phyloP scores from a whole-genome alignment of 768 basidiomycete species.

The Agaricus blazei region DNA sequence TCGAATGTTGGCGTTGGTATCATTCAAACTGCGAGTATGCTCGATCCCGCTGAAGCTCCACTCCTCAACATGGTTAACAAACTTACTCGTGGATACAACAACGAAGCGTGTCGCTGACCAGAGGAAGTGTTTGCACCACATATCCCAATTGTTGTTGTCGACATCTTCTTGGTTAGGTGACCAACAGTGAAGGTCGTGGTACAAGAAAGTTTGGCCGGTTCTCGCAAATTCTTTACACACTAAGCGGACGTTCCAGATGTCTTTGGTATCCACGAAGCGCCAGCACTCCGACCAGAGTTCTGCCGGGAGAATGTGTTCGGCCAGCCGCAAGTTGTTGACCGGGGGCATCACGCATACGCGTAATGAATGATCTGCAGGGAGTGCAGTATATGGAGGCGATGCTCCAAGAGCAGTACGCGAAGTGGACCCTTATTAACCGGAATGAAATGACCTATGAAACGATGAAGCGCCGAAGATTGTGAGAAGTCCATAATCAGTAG shows the following conservation, averaged over 20 bases:
- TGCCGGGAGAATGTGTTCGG: slow-evolving; percentile 4
- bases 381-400: too few relatives aligned
- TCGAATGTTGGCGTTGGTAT: slow-evolving; percentile 9
- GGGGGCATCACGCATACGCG: neutral
- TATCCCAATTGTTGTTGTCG: slow-evolving; percentile 9
- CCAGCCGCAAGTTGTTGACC: neutral
- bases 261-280: slow-evolving; percentile 6
- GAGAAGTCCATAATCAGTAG: neutral
- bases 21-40: slow-evolving; percentile 2
- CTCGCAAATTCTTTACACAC: slow-evolving; percentile 6
- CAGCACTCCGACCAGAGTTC: slow-evolving; percentile 11
- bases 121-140: slow-evolving; percentile 10
- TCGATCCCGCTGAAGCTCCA: slow-evolving; percentile 11
- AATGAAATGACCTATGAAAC: too few relatives aligned
- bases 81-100: slow-evolving; percentile 1
- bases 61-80: slow-evolving; percentile 8
- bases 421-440: too few relatives aligned
- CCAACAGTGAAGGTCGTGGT: slow-evolving; percentile 7
- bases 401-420: neutral
- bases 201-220: slow-evolving; percentile 2
- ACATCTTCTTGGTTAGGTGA: slow-evolving; percentile 10
- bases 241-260: slow-evolving; percentile 8
- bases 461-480: too few relatives aligned
- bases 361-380: too few relatives aligned
- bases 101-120: slow-evolving; percentile 9